Evolutionary conservation across 129 eudicot species (phyloP).

Genomic region (Dittrichia graveolens): DNA sequence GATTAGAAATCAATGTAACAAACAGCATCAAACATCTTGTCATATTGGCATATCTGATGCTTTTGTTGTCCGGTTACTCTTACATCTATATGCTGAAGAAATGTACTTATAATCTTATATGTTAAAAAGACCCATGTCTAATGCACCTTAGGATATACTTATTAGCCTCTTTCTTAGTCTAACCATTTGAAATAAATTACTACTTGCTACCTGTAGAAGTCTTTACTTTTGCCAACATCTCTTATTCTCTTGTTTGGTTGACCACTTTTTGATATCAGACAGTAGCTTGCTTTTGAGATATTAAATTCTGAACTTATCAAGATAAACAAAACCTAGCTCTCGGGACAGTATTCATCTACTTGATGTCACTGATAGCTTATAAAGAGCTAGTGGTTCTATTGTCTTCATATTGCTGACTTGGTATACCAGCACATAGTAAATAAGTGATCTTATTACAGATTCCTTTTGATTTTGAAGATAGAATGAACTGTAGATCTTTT

Average conservation of each 20-base stretch:
- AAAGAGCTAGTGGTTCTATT: no score
- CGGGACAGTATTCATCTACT: no score
- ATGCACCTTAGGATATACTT: constrained; percentile 5
- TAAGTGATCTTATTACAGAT: background rate
- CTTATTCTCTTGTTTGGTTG: no score
- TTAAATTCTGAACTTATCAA: no score
- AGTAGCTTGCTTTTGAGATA: no score
- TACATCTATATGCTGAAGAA: background rate
- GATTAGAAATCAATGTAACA: background rate
- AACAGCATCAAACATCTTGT: background rate
- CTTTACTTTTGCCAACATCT: no score
- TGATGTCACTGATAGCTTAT: no score
- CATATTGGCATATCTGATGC: background rate
- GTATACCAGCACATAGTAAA: background rate
- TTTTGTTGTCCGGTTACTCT: background rate
- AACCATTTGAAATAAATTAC: background rate
- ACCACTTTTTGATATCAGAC: no score
- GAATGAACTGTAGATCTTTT: no score
- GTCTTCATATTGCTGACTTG: no score
- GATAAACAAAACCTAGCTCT: no score
- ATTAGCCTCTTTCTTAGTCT: background rate
- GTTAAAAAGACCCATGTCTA: background rate
- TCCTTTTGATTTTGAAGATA: no score
- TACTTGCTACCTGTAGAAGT: background rate
- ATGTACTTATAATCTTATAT: background rate